Conservation (phyloP, 2,329 filamentous ascomycete species). For the Fusarium sp. region DNA sequence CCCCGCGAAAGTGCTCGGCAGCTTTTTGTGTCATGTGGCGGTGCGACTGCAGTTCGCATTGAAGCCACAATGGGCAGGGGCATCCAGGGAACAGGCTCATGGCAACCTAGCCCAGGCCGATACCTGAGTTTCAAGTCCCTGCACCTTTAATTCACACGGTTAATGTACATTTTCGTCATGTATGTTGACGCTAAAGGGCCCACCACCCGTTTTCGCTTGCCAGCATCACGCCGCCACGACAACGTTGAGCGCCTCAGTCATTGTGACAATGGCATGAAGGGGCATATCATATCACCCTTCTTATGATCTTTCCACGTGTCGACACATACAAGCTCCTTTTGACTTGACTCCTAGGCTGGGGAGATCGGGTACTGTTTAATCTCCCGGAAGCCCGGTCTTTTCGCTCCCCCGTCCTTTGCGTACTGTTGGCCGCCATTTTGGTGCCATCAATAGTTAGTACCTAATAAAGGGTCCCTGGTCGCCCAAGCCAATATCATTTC, state of each 20-base stretch:
- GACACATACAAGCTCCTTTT: slow-evolving; percentile 4
- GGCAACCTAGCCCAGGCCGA: background rate
- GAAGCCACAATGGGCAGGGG: slow-evolving; percentile 25
- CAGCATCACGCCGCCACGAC: slow-evolving; percentile 34
- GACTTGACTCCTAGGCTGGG: background rate
- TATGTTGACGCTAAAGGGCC: slow-evolving; percentile 26
- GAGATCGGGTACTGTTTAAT: background rate
- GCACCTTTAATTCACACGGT: background rate
- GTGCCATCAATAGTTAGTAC: slow-evolving; percentile 35
- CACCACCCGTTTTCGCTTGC: slow-evolving; percentile 34
- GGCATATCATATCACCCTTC: slow-evolving; percentile 10
- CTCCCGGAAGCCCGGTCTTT: slow-evolving; percentile 17
- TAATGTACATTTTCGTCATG: slow-evolving; percentile 5
- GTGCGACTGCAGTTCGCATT: slow-evolving; percentile 7
- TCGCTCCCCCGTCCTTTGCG: slow-evolving; percentile 18
- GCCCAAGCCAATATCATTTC: slow-evolving; percentile 40
- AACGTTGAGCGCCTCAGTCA: slow-evolving; percentile 26
- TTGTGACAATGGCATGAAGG: slow-evolving; percentile 21
- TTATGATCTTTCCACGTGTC: slow-evolving; percentile 20
- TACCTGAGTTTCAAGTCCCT: background rate
- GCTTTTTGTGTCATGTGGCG: slow-evolving; percentile 26
- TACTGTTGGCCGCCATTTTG: slow-evolving; percentile 31
- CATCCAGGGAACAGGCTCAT: background rate
- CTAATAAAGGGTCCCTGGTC: slow-evolving; percentile 39
- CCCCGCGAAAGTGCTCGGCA: slow-evolving; percentile 8